Evolutionary conservation across 345 rosid species (phyloP), one percentile per base, ranked within the genome.

Genomic region (Acer saccharum): DNA sequence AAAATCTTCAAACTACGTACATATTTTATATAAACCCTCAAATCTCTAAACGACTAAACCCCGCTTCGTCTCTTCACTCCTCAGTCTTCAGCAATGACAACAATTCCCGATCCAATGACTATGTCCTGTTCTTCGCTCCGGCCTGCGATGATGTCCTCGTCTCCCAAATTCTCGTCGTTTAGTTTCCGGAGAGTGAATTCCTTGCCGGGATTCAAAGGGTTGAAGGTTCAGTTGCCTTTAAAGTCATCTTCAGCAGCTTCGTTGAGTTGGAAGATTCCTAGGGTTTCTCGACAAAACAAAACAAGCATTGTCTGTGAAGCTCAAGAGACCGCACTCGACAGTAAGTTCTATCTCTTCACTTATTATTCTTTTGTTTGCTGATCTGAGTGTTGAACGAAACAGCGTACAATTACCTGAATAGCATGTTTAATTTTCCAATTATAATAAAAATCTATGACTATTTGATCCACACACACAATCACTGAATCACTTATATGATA

Each of bases 231-330:
- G 16, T 61, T 76, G 43, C 81, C 84, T 55, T 60, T 80, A 27
- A 74, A 57, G 23, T 50, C 69, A 18, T 68, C 87, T 50, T 74
- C 79, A 25, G 68, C 81, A 25, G 65, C 81, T 27, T 82, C 77
- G 75, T 76, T 35, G 73, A 44, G 73, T 32, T 65, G 86, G 10
- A 86, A 75, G 73, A 79, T 52, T 75, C 57, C 77, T 63, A 75
- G 73, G 84, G 86, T 71, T 83, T 85, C 83, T 27, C 58, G 78
- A 72, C 72, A 73, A 32, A 71, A 76, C 29, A 71, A 77, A 23
- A 71, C 86, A 29, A 75, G 77, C 58, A 69, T 89, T 52, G 81
- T 84, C 61, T 88, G 92, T 74, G 88, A 91, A 83, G 91, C 90
- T 85, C 87, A 87, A 68, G 90, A 85, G 17, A 77, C 82, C 71